Percentiles rank a stretch among this genome's conserved stretches.
These are phyloP conservation scores for Rhodotorula sp. DNA, from an alignment of 1,284 basidiomycete species.

Conservation along the genomic window DNA sequence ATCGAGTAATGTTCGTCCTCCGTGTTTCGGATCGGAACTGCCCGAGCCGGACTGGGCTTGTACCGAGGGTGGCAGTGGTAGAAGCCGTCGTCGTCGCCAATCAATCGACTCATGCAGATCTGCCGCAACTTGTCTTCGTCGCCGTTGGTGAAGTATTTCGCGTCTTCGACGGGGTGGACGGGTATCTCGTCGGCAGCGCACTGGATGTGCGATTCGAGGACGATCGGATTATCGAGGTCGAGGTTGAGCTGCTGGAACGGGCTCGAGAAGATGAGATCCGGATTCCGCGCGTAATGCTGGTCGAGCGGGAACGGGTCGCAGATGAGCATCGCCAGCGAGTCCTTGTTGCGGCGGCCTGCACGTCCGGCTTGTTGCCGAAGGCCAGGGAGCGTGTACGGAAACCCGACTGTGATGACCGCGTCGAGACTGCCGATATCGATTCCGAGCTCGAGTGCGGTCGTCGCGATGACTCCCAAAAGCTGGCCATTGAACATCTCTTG, in stretches of 20 bases:
- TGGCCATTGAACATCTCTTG: conserved; percentile 79
- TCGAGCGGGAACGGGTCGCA: conserved; percentile 72
- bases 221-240: conserved; percentile 70
- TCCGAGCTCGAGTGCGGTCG: conserved; percentile 84
- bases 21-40: conserved; percentile 71
- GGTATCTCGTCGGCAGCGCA: conserved; percentile 88
- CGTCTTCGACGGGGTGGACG: conserved; percentile 61
- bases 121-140: conserved; percentile 54
- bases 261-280: conserved; percentile 66
- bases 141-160: conserved; percentile 59
- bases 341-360: conserved; percentile 76
- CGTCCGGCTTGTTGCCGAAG: conserved; percentile 81
- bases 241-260: conserved; percentile 65
- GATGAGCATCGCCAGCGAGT: conserved; percentile 76
- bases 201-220: conserved; percentile 81
- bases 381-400: conserved; percentile 59
- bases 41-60: conserved; percentile 69
- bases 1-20: conserved; percentile 76
- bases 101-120: conserved; percentile 60
- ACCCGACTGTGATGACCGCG: conserved; percentile 84
- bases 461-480: conserved; percentile 79
- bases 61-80: conserved; percentile 76
- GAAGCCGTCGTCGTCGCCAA: conserved; percentile 63
- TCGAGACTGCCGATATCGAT: conserved; percentile 86
- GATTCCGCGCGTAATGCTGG: conserved; percentile 71